Conservation (phyloP, 2,329 filamentous ascomycete genomes). For the Aspergillus fumigatus region DNA sequence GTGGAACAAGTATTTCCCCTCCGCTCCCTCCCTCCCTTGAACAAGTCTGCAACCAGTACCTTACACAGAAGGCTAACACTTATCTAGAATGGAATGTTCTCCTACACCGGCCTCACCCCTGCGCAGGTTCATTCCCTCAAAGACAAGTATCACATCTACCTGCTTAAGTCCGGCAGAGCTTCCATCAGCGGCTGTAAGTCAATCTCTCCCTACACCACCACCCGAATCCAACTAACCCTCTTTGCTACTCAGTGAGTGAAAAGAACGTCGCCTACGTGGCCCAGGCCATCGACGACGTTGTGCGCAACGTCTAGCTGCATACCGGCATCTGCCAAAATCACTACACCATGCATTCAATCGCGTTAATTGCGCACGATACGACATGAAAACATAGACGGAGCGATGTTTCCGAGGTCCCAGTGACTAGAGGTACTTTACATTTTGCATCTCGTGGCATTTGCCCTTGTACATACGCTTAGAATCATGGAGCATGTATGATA, state of each 20-base stretch:
- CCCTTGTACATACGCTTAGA: background rate
- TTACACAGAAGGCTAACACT: background rate
- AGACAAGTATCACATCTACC: conserved; percentile 42
- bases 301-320: conserved; percentile 26
- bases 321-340: background rate
- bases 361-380: background rate
- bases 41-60: too few relatives aligned
- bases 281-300: conserved; percentile 33
- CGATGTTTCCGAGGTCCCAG: background rate
- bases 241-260: conserved; percentile 29
- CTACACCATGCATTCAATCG: background rate
- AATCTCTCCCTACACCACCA: background rate
- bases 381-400: background rate
- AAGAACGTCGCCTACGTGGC: conserved; percentile 39
- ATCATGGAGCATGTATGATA: background rate
- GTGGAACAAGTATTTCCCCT: conserved; percentile 71
- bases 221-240: background rate
- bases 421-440: background rate
- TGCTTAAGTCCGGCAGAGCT: conserved; percentile 37
- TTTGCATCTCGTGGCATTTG: background rate
- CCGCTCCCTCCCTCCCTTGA: background rate
- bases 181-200: conserved; percentile 38
- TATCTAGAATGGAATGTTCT: conserved; percentile 76
- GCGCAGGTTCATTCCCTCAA: conserved; percentile 41
- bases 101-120: conserved; percentile 56